phyloP scores from a whole-genome alignment of 495 filamentous ascomycete genomes.

The Cercophora newfieldiana region DNA sequence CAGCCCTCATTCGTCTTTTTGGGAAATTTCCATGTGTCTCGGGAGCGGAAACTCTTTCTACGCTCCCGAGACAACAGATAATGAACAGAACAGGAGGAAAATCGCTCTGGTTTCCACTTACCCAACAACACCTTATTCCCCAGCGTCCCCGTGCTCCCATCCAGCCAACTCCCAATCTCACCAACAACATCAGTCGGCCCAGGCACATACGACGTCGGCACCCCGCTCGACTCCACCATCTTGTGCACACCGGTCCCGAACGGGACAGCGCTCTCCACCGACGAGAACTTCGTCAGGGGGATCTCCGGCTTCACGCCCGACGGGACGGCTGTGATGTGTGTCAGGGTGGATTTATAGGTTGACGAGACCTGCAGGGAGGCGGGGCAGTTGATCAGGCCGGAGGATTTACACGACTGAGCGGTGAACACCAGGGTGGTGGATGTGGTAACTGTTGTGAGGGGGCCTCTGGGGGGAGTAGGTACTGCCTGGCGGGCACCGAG shows the following conservation, averaged over 20 bases:
- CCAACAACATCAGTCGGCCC: background rate
- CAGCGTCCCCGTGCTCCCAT: background rate
- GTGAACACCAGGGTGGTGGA: constrained; percentile 38
- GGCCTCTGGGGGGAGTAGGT: constrained; percentile 22
- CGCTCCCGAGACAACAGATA: no score
- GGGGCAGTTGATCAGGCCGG: constrained; percentile 49
- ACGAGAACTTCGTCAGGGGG: constrained; percentile 30
- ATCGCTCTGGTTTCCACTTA: no score
- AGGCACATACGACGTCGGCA: constrained; percentile 17
- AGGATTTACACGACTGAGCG: constrained; percentile 39
- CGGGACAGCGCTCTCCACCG: background rate
- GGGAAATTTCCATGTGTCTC: no score
- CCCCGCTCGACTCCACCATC: constrained; percentile 1
- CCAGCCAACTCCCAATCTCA: background rate
- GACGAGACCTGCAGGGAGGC: constrained; percentile 44
- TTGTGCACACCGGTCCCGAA: constrained; percentile 6
- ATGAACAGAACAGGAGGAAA: no score
- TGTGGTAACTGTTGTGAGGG: constrained; percentile 39
- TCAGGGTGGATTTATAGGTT: constrained; percentile 32
- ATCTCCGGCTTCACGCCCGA: constrained; percentile 39
- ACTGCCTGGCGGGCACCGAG: background rate
- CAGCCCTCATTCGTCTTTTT: no score
- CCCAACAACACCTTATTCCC: background rate
- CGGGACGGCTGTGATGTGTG: constrained; percentile 39
- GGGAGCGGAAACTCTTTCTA: no score